Evolutionary conservation across 352 stramenopile genomes (phyloP).

Genomic region (Phytophthora sp.): DNA sequence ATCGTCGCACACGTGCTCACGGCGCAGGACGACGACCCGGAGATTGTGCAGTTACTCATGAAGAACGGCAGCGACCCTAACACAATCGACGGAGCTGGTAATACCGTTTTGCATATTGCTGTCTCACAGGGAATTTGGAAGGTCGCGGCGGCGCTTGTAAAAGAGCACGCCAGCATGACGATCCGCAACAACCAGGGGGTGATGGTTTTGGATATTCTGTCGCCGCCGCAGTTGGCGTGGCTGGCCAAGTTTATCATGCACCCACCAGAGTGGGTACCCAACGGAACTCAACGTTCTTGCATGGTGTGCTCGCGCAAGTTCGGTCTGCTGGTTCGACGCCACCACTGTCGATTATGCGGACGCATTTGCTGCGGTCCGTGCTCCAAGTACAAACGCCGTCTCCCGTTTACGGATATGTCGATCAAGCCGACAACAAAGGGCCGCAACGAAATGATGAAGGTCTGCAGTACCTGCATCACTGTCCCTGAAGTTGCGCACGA

Average conservation of each 20-base stretch:
- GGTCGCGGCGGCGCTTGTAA: conserved; percentile 68
- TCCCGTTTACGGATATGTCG: conserved; percentile 59
- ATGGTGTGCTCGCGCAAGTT: conserved; percentile 82
- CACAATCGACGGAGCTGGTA: conserved; percentile 67
- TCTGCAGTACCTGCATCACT: conserved; percentile 77
- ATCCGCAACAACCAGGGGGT: conserved; percentile 77
- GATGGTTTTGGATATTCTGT: conserved; percentile 79
- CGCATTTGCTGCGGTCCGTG: conserved; percentile 83
- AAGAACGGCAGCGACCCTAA: conserved; percentile 83
- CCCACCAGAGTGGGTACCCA: conserved; percentile 77
- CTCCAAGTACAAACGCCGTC: conserved; percentile 76
- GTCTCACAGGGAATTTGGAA: conserved; percentile 81
- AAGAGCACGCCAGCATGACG: conserved; percentile 69
- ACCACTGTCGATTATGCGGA: conserved; percentile 85
- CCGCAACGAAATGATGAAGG: conserved; percentile 58
- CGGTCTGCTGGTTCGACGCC: conserved; percentile 67
- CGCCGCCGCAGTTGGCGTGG: conserved; percentile 71
- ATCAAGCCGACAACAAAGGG: conserved; percentile 52
- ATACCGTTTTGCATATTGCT: conserved; percentile 83
- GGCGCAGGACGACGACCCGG: conserved; percentile 68
- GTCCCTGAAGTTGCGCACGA: conserved; percentile 58
- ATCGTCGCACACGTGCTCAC: conserved; percentile 81
- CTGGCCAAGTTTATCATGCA: conserved; percentile 80
- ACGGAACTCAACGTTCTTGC: conserved; percentile 65
- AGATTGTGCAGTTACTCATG: conserved; percentile 74